phyloP scores from a whole-genome alignment of 768 basidiomycete genomes.

The Xerocomellus intermedius region DNA sequence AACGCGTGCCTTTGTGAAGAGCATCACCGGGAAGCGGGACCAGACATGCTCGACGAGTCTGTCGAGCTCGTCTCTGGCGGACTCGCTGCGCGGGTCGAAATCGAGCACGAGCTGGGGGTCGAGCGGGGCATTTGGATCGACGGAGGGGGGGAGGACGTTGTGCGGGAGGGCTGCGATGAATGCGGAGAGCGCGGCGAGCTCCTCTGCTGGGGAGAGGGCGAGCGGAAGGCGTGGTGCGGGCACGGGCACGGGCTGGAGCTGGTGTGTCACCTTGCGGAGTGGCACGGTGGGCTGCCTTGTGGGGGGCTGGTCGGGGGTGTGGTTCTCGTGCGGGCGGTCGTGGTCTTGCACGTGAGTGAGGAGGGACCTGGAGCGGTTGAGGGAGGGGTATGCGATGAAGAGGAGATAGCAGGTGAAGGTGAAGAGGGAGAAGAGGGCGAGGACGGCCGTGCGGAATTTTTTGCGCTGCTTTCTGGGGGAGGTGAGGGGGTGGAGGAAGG shows the following conservation, averaged over 20 bases:
- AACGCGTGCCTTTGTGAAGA: slow-evolving; percentile 62
- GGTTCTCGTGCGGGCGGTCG: slow-evolving; percentile 11
- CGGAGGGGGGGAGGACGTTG: slow-evolving; percentile 66
- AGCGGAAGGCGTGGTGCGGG: slow-evolving; percentile 38
- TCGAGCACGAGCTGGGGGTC: slow-evolving; percentile 82
- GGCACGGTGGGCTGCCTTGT: slow-evolving; percentile 15
- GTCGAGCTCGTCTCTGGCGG: slow-evolving; percentile 58
- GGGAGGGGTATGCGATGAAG: slow-evolving; percentile 45
- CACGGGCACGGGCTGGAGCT: slow-evolving; percentile 11
- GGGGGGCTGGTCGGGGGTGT: slow-evolving; percentile 30
- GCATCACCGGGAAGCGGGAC: slow-evolving; percentile 69
- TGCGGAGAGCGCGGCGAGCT: slow-evolving; percentile 71
- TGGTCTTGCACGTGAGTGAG: slow-evolving; percentile 24
- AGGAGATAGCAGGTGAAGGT: slow-evolving; percentile 55
- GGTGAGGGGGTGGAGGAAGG: slow-evolving; percentile 24
- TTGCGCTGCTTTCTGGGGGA: slow-evolving; percentile 35
- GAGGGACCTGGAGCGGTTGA: slow-evolving; percentile 37
- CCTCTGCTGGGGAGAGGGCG: slow-evolving; percentile 51
- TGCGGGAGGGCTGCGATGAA: slow-evolving; percentile 73
- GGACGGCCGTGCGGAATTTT: slow-evolving; percentile 51
- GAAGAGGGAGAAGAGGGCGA: slow-evolving; percentile 53
- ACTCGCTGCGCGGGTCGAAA: slow-evolving; percentile 70
- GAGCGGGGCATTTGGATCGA: slow-evolving; percentile 63
- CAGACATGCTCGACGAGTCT: slow-evolving; percentile 65
- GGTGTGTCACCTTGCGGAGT: slow-evolving; percentile 9